Evolutionary conservation across 2,329 filamentous ascomycete species (phyloP).

Genomic region (Arthrobotrys sinensis): DNA sequence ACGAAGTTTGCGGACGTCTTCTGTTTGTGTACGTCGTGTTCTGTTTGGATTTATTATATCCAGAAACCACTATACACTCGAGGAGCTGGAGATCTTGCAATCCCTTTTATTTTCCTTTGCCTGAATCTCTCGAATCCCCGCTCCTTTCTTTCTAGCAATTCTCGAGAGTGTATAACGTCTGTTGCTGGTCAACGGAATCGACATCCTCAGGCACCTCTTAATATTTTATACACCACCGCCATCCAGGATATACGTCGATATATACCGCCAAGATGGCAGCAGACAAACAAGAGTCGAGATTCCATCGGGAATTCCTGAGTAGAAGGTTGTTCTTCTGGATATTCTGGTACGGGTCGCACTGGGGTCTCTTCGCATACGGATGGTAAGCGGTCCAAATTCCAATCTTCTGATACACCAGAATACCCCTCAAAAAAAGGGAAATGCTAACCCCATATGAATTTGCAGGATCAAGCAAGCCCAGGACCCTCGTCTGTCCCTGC

Average conservation of each 20-base stretch:
- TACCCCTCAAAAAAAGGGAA: neutral
- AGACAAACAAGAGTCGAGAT: constrained; percentile 65
- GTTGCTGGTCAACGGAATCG: constrained; percentile 65
- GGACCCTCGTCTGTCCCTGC: constrained; percentile 78
- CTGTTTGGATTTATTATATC: constrained; percentile 37
- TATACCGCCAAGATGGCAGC: constrained; percentile 67
- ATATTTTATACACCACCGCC: constrained; percentile 32
- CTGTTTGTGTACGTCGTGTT: constrained; percentile 52
- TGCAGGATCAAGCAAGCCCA: constrained; percentile 82
- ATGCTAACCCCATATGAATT: constrained; percentile 35
- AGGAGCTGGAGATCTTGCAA: constrained; percentile 55
- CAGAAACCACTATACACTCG: constrained; percentile 42
- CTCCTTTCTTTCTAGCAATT: constrained; percentile 51
- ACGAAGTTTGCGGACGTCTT: constrained; percentile 60
- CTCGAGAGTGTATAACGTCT: constrained; percentile 50
- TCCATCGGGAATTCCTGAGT: constrained; percentile 78
- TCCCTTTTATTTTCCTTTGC: constrained; percentile 27
- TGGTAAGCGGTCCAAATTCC: constrained; percentile 76
- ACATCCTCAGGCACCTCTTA: constrained; percentile 34
- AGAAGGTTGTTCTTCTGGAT: constrained; percentile 84
- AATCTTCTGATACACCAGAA: neutral
- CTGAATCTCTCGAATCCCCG: constrained; percentile 32
- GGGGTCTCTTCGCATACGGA: constrained; percentile 84
- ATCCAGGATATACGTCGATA: constrained; percentile 12
- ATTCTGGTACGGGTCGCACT: constrained; percentile 85